Conservation (phyloP, 2,329 filamentous ascomycete genomes). For the Rasamsonia emersonii region DNA sequence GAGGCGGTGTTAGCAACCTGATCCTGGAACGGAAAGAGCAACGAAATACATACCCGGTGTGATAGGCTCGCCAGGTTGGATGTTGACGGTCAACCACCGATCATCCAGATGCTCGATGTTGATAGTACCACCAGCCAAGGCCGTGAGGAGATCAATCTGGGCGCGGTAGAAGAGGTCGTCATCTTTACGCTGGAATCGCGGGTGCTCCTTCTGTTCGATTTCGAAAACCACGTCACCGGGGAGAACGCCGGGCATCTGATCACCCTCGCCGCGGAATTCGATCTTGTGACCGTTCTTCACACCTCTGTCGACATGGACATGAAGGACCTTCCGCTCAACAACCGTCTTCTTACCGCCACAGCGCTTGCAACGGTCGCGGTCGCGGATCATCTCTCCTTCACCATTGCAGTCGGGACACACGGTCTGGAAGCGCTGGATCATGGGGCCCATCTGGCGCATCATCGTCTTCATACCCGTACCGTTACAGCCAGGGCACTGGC, state of each 20-base stretch:
- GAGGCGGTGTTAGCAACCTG: constrained; percentile 17
- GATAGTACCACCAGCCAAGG: constrained; percentile 81
- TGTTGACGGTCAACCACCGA: constrained; percentile 88
- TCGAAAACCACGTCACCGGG: constrained; percentile 97
- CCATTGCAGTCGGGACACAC: constrained; percentile 97
- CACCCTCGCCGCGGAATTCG: constrained; percentile 93
- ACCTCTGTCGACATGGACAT: constrained; percentile 94
- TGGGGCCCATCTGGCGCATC: constrained; percentile 99
- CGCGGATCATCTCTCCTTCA: constrained; percentile 91
- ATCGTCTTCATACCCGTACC: constrained; percentile 98
- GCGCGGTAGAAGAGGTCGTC: constrained; percentile 93
- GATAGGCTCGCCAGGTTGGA: constrained; percentile 90
- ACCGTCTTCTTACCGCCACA: constrained; percentile 97
- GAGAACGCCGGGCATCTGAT: constrained; percentile 86
- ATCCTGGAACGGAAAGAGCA: constrained; percentile 2
- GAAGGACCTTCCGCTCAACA: constrained; percentile 94
- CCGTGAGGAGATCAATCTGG: constrained; percentile 92
- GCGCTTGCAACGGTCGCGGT: constrained; percentile 95
- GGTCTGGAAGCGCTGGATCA: constrained; percentile 99
- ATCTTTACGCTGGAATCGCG: constrained; percentile 89
- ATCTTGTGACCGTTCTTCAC: constrained; percentile 92
- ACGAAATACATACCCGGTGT: constrained; percentile 62
- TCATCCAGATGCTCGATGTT: constrained; percentile 96
- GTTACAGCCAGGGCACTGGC: constrained; percentile 82
- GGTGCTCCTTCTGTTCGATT: constrained; percentile 98